Evolutionary conservation across 2,329 filamentous ascomycete species (phyloP).

Genomic region (Pseudopyrenochaeta lycopersici): DNA sequence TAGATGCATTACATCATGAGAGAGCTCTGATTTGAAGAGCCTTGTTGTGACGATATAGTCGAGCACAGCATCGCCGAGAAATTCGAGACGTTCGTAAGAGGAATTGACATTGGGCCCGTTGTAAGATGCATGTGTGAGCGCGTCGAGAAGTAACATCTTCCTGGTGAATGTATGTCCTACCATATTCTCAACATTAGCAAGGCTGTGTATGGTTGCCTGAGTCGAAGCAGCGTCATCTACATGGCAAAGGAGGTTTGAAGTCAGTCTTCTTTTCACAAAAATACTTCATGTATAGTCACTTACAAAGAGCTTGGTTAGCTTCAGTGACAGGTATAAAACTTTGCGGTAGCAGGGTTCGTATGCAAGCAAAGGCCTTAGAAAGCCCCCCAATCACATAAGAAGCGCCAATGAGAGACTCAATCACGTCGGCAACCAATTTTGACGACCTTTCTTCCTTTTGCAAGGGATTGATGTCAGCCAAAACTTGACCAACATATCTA

Average conservation of each 20-base stretch:
- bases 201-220: conserved; percentile 14
- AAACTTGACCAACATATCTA: conserved; percentile 61
- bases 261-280: too few species aligned
- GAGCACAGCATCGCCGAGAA: conserved; percentile 85
- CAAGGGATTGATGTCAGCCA: conserved; percentile 20
- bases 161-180: conserved; percentile 77
- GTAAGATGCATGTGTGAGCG: conserved; percentile 79
- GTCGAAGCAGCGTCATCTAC: conserved; percentile 23
- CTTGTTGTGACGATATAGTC: conserved; percentile 76
- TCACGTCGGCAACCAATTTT: conserved; percentile 86
- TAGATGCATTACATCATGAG: conserved; percentile 74
- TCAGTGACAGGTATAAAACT: conserved; percentile 44
- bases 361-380: conserved; percentile 68
- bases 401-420: conserved; percentile 85
- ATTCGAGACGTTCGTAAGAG: conserved; percentile 81
- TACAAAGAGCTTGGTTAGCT: conserved; percentile 35
- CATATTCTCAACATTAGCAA: conserved; percentile 66
- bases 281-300: too few species aligned
- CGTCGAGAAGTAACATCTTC: conserved; percentile 74
- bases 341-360: conserved; percentile 70
- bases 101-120: conserved; percentile 52
- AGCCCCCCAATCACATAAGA: conserved; percentile 75
- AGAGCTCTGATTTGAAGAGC: conserved; percentile 64
- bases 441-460: conserved; percentile 65
- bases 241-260: too few species aligned